Evolutionary conservation across 345 rosid genomes (phyloP), one percentile per base, ranked within the genome.

Genomic region (Iberis pinnata): DNA sequence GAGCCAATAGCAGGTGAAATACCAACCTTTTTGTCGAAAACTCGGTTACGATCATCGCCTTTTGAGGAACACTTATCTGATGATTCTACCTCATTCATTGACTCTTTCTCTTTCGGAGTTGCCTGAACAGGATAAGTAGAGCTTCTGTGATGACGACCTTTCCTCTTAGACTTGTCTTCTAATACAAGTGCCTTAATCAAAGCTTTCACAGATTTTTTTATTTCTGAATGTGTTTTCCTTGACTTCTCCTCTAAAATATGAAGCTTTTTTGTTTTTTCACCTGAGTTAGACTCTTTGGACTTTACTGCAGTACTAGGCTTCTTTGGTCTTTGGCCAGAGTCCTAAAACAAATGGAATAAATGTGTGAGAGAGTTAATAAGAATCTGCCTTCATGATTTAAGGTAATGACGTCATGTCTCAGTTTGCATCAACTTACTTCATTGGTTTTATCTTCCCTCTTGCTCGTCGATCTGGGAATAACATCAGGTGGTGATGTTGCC

Each of bases 91-190:
- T 48, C 72, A 53, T 16, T 65, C 38, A 41, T 8, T 49, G 79
- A 52, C 9, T 62, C 53, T 6, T 43, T 70, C 42, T 58, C 63
- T 39, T 53, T 43, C 58, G 56, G 44, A 11, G 31, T 68, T 22
- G 70, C 24, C 14, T 42, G 70, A 10, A 39, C 61, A n/a, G 95
- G 83, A 57, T 49, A 73, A 24, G 80, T 76, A 9, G 67, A 66
- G 69, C 69, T 77, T 19, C 88, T 40, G 7, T 64, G 81, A 68
- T 79, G 82, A 32, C 46, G 58, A 20, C 78, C 73, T 65, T 78
- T 87, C 76, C 42, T 76, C 63, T 67, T 79, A 20, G 68, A 56
- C 53, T 65, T 68, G 60, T 90, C 96, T 10, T 82, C 89, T 2
- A 40, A 14, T 15, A 81, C 56, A 16, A 81, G 74, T 45, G 89